Evolutionary conservation across 2,329 filamentous ascomycete genomes (phyloP).

Genomic region (Trichoderma aggressivum): DNA sequence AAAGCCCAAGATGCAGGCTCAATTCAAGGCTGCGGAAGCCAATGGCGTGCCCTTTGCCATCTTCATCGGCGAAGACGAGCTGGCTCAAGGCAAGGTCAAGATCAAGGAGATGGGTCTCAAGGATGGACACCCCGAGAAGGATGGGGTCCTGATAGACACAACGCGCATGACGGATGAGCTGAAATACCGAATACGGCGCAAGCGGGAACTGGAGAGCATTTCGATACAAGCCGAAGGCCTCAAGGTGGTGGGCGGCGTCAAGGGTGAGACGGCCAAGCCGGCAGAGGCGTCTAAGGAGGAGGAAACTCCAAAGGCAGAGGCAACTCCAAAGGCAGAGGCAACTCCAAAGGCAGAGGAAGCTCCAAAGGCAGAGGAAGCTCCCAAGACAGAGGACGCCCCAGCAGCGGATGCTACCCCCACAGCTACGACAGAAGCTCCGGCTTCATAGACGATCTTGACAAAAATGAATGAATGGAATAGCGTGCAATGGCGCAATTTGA

Average conservation of each 20-base stretch:
- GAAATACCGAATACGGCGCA: constrained; percentile 43
- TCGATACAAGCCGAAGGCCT: constrained; percentile 43
- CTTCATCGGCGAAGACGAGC: constrained; percentile 87
- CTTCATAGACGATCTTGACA: constrained; percentile 4
- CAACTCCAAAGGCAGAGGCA: constrained; percentile 17
- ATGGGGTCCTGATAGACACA: constrained; percentile 72
- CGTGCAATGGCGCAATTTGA: not conserved
- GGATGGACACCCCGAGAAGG: constrained; percentile 85
- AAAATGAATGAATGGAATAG: not conserved
- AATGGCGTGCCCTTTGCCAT: constrained; percentile 80
- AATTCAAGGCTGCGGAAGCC: constrained; percentile 87
- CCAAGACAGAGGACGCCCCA: not conserved
- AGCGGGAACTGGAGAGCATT: constrained; percentile 43
- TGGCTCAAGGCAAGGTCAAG: constrained; percentile 77
- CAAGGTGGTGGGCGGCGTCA: constrained; percentile 46
- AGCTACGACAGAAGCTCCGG: not conserved
- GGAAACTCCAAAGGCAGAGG: not conserved
- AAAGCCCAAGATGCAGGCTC: constrained; percentile 81
- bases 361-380: constrained; percentile 17
- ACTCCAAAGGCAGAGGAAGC: not conserved
- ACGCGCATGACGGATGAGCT: constrained; percentile 62
- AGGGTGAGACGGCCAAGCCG: constrained; percentile 31
- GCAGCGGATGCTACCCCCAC: not conserved
- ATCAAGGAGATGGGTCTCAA: constrained; percentile 75
- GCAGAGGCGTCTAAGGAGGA: constrained; percentile 20